Evolutionary conservation across 352 stramenopile genomes (phyloP), one percentile per base, ranked within the genome.

Genomic region (Pythium plurisporium): DNA sequence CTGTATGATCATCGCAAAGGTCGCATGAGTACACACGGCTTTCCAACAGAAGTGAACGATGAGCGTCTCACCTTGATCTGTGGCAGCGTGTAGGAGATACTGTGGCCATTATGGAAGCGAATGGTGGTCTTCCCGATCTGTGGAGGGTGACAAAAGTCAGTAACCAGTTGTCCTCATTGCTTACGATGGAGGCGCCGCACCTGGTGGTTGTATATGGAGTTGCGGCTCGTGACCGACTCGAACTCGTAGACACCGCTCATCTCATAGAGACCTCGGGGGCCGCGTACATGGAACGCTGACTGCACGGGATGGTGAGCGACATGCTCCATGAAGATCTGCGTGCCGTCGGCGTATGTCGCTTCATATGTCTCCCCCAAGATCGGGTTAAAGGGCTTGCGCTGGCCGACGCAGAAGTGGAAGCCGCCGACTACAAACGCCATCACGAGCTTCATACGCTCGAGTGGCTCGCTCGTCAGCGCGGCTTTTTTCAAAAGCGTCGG

Each of bases 291-390:
- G 60, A 87, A 92, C 2, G 76, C 79, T 37, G 76, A 82, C 23
- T 79, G 75, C 26, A 87, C 74, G 0, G 82, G 82, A 51, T 92
- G 82, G 62, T 92, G 82, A 30, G 70, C 72, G 10, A 88, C 70
- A 55, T 92, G 82, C 60, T 92, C 82, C 37, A 89, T 51, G 47
- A 76, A 81, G n/a, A 92, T 61, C 12, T 76, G 64, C 20, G 82
- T 79, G 40, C 79, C 78, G 50, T 92, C 82, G n/a, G 76, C 43
- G 54, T 86, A 82, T n/a, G 69, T 76, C 6, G 82, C 76, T 30
- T 93, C 62, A 60, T 90, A 89, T 6, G 82, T 92, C 61, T 92
- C 82, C 15, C 80, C 82, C 27, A 92, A 33, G 27, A 92, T 89
- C 34, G 82, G 82, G 53, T 89, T 92, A 63, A 92, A 92, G 4